These are phyloP conservation scores for Cenococcum geophilum DNA, from an alignment of 495 filamentous ascomycete genomes.

Conservation along the genomic window DNA sequence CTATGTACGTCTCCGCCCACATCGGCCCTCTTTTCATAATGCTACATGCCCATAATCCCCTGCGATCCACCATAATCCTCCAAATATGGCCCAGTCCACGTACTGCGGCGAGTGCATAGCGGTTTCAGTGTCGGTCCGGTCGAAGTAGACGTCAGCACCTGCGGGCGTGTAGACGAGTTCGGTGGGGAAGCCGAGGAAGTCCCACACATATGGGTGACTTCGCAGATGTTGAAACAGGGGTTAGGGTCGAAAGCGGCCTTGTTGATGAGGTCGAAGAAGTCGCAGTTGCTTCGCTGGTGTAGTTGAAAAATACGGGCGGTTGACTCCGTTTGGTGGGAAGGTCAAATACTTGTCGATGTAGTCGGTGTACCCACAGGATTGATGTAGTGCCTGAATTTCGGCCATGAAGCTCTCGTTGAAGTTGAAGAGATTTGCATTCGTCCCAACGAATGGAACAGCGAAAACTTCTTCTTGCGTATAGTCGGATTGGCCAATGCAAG, in stretches of 20 bases:
- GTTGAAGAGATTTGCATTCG: constrained; percentile 19
- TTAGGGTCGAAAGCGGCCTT: constrained; percentile 16
- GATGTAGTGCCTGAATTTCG: constrained; percentile 11
- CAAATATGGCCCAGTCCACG: constrained; percentile 17
- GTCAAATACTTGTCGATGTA: constrained; percentile 20
- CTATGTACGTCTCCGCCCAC: constrained; percentile 34
- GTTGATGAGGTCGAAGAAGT: constrained; percentile 16
- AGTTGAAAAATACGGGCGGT: constrained; percentile 16
- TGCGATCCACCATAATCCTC: constrained; percentile 29
- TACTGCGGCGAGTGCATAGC: constrained; percentile 30
- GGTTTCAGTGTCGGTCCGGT: constrained; percentile 27
- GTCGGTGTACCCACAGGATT: constrained; percentile 23
- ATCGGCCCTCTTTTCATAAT: constrained; percentile 36
- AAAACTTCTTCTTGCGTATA: constrained; percentile 18
- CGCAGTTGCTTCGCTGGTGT: constrained; percentile 18
- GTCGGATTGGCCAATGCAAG: constrained; percentile 26
- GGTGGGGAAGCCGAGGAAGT: constrained; percentile 22
- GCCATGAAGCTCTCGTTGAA: constrained; percentile 24
- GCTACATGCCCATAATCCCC: constrained; percentile 38
- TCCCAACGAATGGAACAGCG: constrained; percentile 23
- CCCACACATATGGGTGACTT: constrained; percentile 22
- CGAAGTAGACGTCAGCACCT: constrained; percentile 23
- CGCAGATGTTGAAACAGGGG: constrained; percentile 28
- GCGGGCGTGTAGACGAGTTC: constrained; percentile 22
- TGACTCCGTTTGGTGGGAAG: constrained; percentile 19